Evolutionary conservation across 352 stramenopile genomes (phyloP), one percentile per base, ranked within the genome.

Genomic region (Phytophthora cajani): DNA sequence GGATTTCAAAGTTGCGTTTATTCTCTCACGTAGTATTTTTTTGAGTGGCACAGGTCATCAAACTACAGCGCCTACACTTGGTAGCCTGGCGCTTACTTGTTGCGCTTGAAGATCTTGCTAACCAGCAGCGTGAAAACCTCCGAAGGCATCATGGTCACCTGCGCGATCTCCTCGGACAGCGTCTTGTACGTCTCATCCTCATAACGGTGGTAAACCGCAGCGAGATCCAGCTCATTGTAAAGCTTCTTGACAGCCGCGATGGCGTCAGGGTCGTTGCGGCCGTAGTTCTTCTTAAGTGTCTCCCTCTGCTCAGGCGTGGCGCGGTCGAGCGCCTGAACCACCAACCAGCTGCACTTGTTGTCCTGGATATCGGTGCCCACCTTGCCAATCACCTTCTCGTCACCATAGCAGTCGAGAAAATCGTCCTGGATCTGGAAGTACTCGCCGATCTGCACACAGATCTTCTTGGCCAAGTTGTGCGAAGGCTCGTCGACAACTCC

Each of bases 371-470:
- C 98, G 16, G 98, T 99, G 66, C 96, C 96, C 44, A 95, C 81
- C 77, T 98, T 98, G 67, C 95, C 95, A 58, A 98, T 97, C 58
- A 98, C 91, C 40, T 90, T 74, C 11, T 93, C 91, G 58, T 97
- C 88, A 50, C 92, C 98, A 78, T 97, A 99, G 82, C 96, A 99
- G 84, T 99, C 98, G 6, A 99, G 81, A 72, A 96, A 99, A 82
- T 99, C 98, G 81, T 99, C 98, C 79, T 99, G 98, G 62, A 99
- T 97, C 85, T 99, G 98, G 77, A 99, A 99, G 77, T 99, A 99
- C 77, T 98, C 92, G 47, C 98, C 98, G 68, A 99, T 99, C 61
- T 92, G 88, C 62, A 98, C 83, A 67, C 94, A 98, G 71, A 99
- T 98, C n/a, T 95, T 82, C 66, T 97, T 91, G 9, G 97, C 96